Evolutionary conservation across 169 alveolate species (phyloP).

Genomic region (Fabrea salina): DNA sequence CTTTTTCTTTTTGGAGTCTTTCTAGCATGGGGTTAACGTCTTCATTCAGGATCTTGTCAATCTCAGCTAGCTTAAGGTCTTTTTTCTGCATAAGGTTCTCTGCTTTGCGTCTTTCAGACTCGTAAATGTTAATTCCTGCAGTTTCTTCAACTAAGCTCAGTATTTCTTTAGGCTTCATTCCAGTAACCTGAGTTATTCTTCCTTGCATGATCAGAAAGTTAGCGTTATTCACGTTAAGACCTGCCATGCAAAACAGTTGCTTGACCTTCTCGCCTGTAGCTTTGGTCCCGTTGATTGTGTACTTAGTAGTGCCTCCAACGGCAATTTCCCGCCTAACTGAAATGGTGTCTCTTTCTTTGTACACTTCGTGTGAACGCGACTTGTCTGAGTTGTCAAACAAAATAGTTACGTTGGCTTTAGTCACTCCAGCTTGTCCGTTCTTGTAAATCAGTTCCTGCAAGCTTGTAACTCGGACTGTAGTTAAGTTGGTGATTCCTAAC

Average conservation of each 20-base stretch:
- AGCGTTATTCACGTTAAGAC: constrained; percentile 97
- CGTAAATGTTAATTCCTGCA: constrained; percentile 96
- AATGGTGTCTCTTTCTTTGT: constrained; percentile 68
- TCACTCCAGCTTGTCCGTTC: constrained; percentile 98
- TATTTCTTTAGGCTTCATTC: constrained; percentile 97
- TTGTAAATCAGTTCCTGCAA: constrained; percentile 96
- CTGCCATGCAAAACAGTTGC: constrained; percentile 91
- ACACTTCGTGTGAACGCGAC: constrained; percentile 73
- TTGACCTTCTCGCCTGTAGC: constrained; percentile 92
- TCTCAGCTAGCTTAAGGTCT: constrained; percentile 78
- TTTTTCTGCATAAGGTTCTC: constrained; percentile 87
- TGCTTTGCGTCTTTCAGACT: constrained; percentile 92
- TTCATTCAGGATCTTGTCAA: constrained; percentile 61
- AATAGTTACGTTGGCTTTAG: constrained; percentile 97
- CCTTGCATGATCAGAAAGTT: constrained; percentile 99
- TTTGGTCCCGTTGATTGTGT: constrained; percentile 93
- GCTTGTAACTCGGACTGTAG: constrained; percentile 85
- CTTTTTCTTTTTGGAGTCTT: constrained; percentile 56
- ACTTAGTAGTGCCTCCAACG: constrained; percentile 93
- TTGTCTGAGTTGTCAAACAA: constrained; percentile 91
- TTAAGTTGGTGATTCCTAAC: constrained; percentile 80
- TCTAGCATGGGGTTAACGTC: constrained; percentile 65
- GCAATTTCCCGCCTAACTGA: constrained; percentile 92
- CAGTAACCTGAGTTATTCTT: constrained; percentile 95
- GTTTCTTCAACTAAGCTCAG: constrained; percentile 97